Evolutionary conservation across 371 early-diverging fungal genomes (phyloP).

Genomic region (Parasitella parasitica): DNA sequence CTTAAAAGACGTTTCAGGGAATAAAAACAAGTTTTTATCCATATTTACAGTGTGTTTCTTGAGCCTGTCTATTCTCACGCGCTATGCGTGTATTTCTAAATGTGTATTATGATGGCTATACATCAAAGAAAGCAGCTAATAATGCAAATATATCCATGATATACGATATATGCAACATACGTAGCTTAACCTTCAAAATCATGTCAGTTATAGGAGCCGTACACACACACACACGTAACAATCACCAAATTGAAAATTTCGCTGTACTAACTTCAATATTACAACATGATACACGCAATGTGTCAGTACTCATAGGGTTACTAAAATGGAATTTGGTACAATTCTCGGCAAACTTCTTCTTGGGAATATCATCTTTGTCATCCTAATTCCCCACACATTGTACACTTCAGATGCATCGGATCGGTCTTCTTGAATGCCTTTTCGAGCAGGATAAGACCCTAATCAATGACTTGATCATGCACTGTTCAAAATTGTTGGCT

Average conservation of each 20-base stretch:
- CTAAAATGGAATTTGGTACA: not conserved
- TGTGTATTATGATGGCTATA: not conserved
- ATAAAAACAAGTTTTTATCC: not conserved
- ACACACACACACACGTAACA: not conserved
- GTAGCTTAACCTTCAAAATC: no score
- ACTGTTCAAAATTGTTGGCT: no score
- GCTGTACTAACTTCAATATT: not conserved
- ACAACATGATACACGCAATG: not conserved
- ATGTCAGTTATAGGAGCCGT: no score
- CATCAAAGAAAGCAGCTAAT: not conserved
- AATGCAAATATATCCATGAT: no score
- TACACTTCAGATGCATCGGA: no score
- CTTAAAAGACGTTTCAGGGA: not conserved
- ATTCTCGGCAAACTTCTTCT: not conserved
- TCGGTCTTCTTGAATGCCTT: no score
- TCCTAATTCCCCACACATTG: constrained; percentile 7
- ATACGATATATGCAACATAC: no score
- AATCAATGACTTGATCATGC: no score
- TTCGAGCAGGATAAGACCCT: no score
- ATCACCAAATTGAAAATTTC: no score
- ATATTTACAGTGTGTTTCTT: not conserved
- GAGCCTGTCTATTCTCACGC: not conserved
- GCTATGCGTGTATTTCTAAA: no score
- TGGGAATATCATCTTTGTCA: constrained; percentile 9
- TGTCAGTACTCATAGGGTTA: not conserved